Conservation (phyloP, 2,329 filamentous ascomycete species). For the Scedosporium aurantiacum region DNA sequence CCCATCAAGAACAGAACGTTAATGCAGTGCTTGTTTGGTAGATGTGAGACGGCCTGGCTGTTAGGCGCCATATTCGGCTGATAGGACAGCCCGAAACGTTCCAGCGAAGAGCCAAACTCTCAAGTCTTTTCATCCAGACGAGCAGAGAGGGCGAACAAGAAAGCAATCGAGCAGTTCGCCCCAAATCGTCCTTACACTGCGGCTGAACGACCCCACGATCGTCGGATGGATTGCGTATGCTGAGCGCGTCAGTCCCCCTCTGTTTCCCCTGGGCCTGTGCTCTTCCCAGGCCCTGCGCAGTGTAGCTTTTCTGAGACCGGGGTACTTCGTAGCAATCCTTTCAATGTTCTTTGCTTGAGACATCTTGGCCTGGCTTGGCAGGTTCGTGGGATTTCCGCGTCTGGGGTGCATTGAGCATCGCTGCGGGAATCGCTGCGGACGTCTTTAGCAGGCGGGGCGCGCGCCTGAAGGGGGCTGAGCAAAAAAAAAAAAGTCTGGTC, state of each 20-base stretch:
- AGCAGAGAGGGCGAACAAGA: no score
- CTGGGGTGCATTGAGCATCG: background rate
- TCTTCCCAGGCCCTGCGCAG: no score
- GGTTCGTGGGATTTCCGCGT: background rate
- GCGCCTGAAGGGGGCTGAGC: background rate
- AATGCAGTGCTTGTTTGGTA: background rate
- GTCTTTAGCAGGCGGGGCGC: background rate
- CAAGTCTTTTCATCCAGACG: no score
- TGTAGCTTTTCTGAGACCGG: background rate
- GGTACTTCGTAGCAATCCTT: background rate
- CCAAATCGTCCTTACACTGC: no score
- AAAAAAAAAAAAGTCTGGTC: no score
- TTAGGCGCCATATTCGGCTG: background rate
- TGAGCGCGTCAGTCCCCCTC: background rate
- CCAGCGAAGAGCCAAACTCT: no score
- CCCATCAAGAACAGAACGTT: background rate
- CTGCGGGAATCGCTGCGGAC: background rate
- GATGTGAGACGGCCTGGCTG: background rate
- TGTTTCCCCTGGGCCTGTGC: background rate
- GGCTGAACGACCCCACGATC: no score
- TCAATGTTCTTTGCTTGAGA: background rate
- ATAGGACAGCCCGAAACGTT: no score
- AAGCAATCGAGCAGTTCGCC: no score
- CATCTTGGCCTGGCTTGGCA: background rate
- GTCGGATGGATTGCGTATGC: background rate